Percentiles rank a stretch among this genome's conserved stretches.
Conservation (phyloP, 305 asterid species). For the Plantago lanceolata region DNA sequence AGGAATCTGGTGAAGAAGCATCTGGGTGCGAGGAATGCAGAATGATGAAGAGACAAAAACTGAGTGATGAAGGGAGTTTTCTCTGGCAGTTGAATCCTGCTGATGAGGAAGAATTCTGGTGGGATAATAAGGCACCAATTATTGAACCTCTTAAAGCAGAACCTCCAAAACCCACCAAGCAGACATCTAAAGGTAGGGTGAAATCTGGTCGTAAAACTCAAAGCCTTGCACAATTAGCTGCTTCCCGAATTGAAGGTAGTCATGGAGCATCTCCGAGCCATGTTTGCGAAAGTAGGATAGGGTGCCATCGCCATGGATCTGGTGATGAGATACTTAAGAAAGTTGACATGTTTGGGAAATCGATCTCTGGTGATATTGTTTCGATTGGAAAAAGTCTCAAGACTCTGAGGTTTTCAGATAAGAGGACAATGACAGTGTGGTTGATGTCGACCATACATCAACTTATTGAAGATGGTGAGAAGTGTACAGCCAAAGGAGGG, state of each 20-base stretch:
- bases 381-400: conserved; percentile 68
- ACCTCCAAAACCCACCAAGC: conserved; percentile 83
- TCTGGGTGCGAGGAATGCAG: conserved; percentile 96
- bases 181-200: conserved; percentile 72
- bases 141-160: conserved; percentile 64
- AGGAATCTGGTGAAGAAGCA: conserved; percentile 62
- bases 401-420: conserved; percentile 64
- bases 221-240: conserved; percentile 92
- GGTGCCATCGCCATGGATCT: conserved; percentile 73
- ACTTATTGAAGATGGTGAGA: conserved; percentile 78
- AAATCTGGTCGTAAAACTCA: conserved; percentile 87
- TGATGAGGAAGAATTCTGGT: conserved; percentile 84
- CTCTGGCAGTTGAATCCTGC: conserved; percentile 41
- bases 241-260: conserved; percentile 96
- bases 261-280: conserved; percentile 99
- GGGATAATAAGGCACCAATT: conserved; percentile 71
- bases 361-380: conserved; percentile 51
- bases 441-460: conserved; percentile 65
- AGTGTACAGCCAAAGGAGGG: conserved; percentile 53
- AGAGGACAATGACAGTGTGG: conserved; percentile 67
- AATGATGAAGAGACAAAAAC: conserved; percentile 73
- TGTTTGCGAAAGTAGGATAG: conserved; percentile 70
- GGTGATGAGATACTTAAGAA: conserved; percentile 61
- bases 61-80: conserved; percentile 60
- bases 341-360: conserved; percentile 44